Conservation (phyloP, 1,139 yeast species). For the Sugiyamaella sp. region DNA sequence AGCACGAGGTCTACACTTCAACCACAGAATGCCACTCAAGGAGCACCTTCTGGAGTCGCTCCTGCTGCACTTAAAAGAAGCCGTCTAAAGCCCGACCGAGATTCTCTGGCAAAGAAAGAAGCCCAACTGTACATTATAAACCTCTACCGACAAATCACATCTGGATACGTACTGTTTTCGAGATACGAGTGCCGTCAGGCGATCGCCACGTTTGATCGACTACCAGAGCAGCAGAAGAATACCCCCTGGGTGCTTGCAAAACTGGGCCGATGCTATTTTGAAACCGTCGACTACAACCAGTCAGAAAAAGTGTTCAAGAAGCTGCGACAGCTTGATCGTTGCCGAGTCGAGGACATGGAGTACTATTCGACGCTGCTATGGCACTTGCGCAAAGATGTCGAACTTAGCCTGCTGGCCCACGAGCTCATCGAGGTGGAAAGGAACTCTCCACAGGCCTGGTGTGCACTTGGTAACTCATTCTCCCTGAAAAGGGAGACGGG, state of each 20-base stretch:
- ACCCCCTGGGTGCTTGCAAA: slow-evolving; percentile 89
- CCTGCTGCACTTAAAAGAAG: slow-evolving; percentile 24
- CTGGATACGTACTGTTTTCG: slow-evolving; percentile 64
- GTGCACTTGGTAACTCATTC: slow-evolving; percentile 85
- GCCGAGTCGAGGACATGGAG: slow-evolving; percentile 90
- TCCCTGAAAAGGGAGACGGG: slow-evolving; percentile 84
- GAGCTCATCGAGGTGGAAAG: slow-evolving; percentile 73
- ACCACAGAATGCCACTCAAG: slow-evolving; percentile 9
- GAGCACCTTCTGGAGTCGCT: slow-evolving; percentile 14
- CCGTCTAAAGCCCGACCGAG: slow-evolving; percentile 26
- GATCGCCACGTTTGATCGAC: slow-evolving; percentile 62
- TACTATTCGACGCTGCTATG: slow-evolving; percentile 86
- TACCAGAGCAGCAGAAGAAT: slow-evolving; percentile 54
- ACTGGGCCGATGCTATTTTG: slow-evolving; percentile 81
- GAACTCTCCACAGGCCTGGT: slow-evolving; percentile 83
- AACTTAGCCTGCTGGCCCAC: slow-evolving; percentile 76
- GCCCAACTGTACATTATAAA: slow-evolving; percentile 53
- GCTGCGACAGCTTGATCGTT: slow-evolving; percentile 70
- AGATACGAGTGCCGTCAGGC: slow-evolving; percentile 82
- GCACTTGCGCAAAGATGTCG: slow-evolving; percentile 88
- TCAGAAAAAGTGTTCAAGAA: slow-evolving; percentile 65
- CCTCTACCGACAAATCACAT: slow-evolving; percentile 64
- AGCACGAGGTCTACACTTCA: background rate
- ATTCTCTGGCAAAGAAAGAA: slow-evolving; percentile 41
- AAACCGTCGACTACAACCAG: slow-evolving; percentile 81